Evolutionary conservation across 176 grass and related monocot genomes (phyloP), one percentile per base, ranked within the genome.

Genomic region (Ampelocalamus luodianensis): DNA sequence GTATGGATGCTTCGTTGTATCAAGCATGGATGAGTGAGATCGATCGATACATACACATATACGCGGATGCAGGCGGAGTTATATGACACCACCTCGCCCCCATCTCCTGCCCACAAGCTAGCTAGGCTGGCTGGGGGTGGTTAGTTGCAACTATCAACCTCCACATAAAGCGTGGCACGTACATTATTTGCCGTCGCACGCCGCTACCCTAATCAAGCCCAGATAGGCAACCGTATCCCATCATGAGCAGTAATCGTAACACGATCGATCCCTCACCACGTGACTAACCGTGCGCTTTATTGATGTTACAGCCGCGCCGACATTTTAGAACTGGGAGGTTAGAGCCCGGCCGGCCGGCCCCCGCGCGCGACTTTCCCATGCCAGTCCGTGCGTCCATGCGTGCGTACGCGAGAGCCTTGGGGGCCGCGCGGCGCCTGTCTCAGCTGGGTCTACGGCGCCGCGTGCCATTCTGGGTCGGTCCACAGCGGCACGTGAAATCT

Each of bases 271-370:
- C 22, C 1, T 23, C 14, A 2, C 32, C 44, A 10, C 13, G 45
- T 65, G 24, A 44, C 44, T 29, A 61, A 68, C 50, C 60, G 61
- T 6, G 46, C 24, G 49, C 78, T 68, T 71, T 69, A 76, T 82
- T 55, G 71, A 14, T 58, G 39, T 53, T 26, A 78, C 74, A 65
- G 74, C 81, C 45, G 58, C 81, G 68, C 88, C 83, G 78, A 86
- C 71, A 76, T 77, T 71, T 75, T 81, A 71, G 77, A 69, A 59
- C 62, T 26, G 51, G 24, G 29, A 36, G 72, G 12, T 24, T 20
- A 54, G 9, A 70, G 10, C 20, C 20, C 51, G 11, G 12, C 10
- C 18, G 38, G 11, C 50, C 34, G 17, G 74, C 55, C 38, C 38
- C 56, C 4, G 54, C 7, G 20, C n/a, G 56, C 56, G 54, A n/a